Conservation (phyloP, 352 stramenopile species). For the Globisporangium radiosum region DNA sequence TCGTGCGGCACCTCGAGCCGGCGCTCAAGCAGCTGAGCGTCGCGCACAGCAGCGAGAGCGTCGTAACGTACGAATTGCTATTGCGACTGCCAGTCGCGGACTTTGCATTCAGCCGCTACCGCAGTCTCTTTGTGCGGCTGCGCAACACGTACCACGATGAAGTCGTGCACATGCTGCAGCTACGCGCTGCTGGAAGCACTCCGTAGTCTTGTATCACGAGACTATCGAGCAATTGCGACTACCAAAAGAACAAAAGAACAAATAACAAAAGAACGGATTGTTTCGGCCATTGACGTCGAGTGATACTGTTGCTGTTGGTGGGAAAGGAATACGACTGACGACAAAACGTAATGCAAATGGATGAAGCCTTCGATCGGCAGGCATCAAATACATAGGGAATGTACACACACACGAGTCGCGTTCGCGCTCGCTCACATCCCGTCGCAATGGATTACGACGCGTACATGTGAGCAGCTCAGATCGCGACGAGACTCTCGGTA, state of each 20-base stretch:
- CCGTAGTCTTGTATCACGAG: too few relatives aligned
- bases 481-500: neutral
- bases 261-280: too few relatives aligned
- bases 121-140: slow-evolving; percentile 32
- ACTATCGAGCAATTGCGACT: too few relatives aligned
- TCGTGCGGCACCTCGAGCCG: slow-evolving; percentile 42
- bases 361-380: neutral
- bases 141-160: slow-evolving; percentile 44
- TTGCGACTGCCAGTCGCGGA: slow-evolving; percentile 31
- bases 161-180: slow-evolving; percentile 17
- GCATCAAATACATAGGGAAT: neutral
- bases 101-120: slow-evolving; percentile 40
- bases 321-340: too few relatives aligned
- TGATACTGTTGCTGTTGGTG: too few relatives aligned
- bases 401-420: neutral
- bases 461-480: neutral
- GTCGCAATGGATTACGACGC: neutral
- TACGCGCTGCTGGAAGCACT: too few relatives aligned
- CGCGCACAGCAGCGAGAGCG: slow-evolving; percentile 18
- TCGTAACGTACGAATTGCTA: slow-evolving; percentile 27
- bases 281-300: too few relatives aligned
- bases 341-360: neutral
- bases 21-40: slow-evolving; percentile 25
- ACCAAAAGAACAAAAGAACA: too few relatives aligned
- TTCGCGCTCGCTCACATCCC: neutral